Evolutionary conservation across 768 basidiomycete genomes (phyloP).

Genomic region (Rhizopogon vesiculosus): DNA sequence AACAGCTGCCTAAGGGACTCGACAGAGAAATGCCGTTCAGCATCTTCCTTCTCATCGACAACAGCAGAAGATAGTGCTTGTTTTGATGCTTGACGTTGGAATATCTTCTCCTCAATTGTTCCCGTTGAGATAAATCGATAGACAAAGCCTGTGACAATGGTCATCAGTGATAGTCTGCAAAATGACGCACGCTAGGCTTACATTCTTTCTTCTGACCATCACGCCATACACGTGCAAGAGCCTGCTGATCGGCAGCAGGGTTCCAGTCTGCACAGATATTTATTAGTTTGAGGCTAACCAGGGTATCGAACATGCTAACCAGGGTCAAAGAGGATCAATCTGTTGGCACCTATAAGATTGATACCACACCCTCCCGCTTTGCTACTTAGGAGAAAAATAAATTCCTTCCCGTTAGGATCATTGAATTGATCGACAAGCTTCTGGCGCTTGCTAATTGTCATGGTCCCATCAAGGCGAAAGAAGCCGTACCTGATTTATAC

Average conservation of each 20-base stretch:
- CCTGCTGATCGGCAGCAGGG: conserved; percentile 97
- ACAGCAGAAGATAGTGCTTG: conserved; percentile 97
- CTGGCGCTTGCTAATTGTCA: conserved; percentile 88
- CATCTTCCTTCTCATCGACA: conserved; percentile 94
- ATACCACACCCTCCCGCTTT: conserved; percentile 97
- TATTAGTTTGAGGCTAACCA: neutral
- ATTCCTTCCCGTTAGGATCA: conserved; percentile 88
- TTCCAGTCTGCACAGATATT: conserved; percentile 76
- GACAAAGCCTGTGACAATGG: conserved; percentile 68
- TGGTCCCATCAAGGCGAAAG: conserved; percentile 92
- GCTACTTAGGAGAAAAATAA: conserved; percentile 89
- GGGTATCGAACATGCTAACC: conserved; percentile 41
- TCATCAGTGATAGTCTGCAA: neutral
- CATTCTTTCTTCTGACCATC: conserved; percentile 99
- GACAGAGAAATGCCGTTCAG: conserved; percentile 90
- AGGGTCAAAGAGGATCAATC: conserved; percentile 93
- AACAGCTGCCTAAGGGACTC: conserved; percentile 90
- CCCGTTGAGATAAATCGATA: conserved; percentile 98
- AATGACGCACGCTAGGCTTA: conserved; percentile 31
- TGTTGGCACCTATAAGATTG: conserved; percentile 94
- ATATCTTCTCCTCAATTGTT: conserved; percentile 98
- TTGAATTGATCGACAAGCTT: conserved; percentile 97
- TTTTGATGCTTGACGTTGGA: conserved; percentile 95
- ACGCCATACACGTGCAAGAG: conserved; percentile 97
- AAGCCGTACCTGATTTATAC: conserved; percentile 68